Conservation (phyloP, 257 asterid species). For the Buddleja alternifolia region DNA sequence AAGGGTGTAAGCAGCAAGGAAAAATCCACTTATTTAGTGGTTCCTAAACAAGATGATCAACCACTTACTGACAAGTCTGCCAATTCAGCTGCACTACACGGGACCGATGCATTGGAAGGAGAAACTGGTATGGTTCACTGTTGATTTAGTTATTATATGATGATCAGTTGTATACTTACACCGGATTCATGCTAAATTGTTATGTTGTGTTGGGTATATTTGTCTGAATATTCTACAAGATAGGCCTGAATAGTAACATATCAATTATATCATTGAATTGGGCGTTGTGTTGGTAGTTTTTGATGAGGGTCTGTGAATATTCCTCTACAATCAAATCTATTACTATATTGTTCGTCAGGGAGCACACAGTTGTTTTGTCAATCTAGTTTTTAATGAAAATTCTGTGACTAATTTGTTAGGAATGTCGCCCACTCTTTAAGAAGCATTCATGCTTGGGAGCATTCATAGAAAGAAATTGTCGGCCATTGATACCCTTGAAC, state of each 20-base stretch:
- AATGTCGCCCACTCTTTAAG: background rate
- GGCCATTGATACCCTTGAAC: too few relatives aligned
- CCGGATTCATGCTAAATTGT: background rate
- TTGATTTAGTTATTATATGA: background rate
- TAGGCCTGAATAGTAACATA: background rate
- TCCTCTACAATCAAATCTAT: background rate
- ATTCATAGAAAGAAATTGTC: too few relatives aligned
- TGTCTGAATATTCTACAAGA: background rate
- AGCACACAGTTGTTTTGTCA: background rate
- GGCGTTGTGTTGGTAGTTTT: conserved; percentile 14
- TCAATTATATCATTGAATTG: too few relatives aligned
- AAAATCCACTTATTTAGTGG: conserved; percentile 49
- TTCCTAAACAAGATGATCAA: conserved; percentile 59
- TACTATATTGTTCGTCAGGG: background rate
- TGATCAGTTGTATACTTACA: background rate
- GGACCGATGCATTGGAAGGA: conserved; percentile 46
- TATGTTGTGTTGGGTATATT: background rate
- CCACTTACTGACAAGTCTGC: conserved; percentile 48
- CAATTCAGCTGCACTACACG: conserved; percentile 37
- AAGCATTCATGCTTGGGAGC: background rate
- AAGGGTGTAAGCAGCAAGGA: conserved; percentile 59
- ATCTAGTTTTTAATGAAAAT: background rate
- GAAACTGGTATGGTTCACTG: conserved; percentile 51
- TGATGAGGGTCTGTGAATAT: background rate
- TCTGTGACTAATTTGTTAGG: background rate